Base-by-base conservation (phyloP, 1,284 basidiomycete species). In the Garcileccinum viscosum region DNA sequence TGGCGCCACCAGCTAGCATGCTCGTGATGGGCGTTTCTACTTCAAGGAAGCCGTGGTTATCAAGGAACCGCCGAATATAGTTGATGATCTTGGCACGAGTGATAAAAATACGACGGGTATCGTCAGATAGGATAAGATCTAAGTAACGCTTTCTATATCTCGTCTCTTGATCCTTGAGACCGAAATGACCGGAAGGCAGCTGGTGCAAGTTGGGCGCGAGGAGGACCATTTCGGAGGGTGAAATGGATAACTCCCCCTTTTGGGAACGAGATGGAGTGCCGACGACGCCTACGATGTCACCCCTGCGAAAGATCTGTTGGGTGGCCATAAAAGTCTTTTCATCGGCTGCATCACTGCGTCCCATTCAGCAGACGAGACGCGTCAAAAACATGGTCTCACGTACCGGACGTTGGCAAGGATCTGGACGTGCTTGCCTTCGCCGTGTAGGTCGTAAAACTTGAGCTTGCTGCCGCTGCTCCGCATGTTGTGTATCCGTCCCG, bases 21-120 rank as follows among this genome's bases (percentile, higher is more conserved):
- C 94, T 97, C 85, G 96, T 99, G 89, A 99, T 98, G 12, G 98
- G 97, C 8, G 97, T 99, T 84, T 99, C 97, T 70, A 99, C 97
- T 84, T 99, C 98, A 82, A 99, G 90, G 88, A 99, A 99, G 56
- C 97, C 97, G 59, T 95, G 90, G 76, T 88, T 85, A 81, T 99
- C 97, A 70, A 99, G 84, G 89, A 91, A 99, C 75, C 92, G 93
- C 69, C 97, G 91, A 75, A 98, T 86, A 82, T 97, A 96, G 85
- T 95, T 96, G 83, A 98, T 88, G 77, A 97, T 92, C 78, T 88
- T 90, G 81, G 90, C 90, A 71, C 97, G 93, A 65, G 95, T 95
- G 83, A 98, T 86, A 83, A 99, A 99, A 73, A 97, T 91, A 73
- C 93, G 91, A 74, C 98, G 93, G 22, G 96, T 96, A 75, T 92